Percentiles rank a stretch among this genome's conserved stretches.
phyloP scores from a whole-genome alignment of 1,284 basidiomycete species.

The Moniliophthora roreri region DNA sequence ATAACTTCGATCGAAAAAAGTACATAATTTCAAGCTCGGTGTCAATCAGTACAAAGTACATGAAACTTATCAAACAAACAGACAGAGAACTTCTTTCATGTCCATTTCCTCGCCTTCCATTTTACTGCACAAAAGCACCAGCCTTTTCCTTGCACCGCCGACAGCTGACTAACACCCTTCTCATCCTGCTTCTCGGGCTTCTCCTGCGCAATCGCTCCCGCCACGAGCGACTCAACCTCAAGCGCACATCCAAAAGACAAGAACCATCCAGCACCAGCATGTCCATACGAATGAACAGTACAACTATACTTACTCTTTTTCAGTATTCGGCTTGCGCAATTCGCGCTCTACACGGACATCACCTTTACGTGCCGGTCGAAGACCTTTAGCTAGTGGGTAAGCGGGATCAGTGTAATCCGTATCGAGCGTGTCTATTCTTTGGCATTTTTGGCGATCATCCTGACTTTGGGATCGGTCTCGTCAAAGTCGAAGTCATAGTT shows the following conservation, averaged over 20 bases:
- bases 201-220: constrained; percentile 1
- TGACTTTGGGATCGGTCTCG: constrained; percentile 31
- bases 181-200: too few species aligned
- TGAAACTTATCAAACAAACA: too few species aligned
- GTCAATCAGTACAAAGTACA: too few species aligned
- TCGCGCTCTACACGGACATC: constrained; percentile 37
- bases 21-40: too few species aligned
- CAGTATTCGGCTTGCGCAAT: constrained; percentile 10
- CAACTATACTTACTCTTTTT: constrained; percentile 19
- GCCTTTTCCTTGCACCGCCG: too few species aligned
- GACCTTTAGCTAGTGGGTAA: constrained; percentile 31
- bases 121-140: too few species aligned
- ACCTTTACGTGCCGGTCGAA: constrained; percentile 30
- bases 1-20: too few species aligned
- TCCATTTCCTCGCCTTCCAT: too few species aligned
- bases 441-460: constrained; percentile 32
- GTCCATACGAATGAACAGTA: constrained; percentile 35
- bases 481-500: constrained; percentile 30
- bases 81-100: too few species aligned
- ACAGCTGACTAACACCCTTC: too few species aligned
- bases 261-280: constrained; percentile 28
- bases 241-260: constrained; percentile 19
- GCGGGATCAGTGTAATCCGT: constrained; percentile 28
- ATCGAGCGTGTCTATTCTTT: constrained; percentile 21
- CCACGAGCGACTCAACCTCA: constrained; percentile 12